These are phyloP conservation scores for Pestalotiopsis sp. DNA, from an alignment of 2,329 filamentous ascomycete species.

Conservation along the genomic window DNA sequence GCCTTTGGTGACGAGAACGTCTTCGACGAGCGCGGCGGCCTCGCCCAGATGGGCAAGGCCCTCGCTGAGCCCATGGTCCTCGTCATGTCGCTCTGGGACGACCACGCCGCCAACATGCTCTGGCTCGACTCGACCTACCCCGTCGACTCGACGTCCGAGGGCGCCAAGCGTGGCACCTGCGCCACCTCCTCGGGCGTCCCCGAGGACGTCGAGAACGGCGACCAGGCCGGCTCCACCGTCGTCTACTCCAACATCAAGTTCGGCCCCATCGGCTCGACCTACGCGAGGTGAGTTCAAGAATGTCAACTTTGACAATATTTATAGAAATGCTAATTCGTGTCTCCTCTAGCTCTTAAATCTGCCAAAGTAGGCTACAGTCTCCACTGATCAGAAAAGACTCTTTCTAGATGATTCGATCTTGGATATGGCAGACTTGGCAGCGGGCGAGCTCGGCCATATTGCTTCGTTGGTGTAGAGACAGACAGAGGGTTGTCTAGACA, in stretches of 20 bases:
- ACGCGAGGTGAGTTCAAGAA: constrained; percentile 12
- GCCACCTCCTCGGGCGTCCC: constrained; percentile 46
- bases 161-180: constrained; percentile 51
- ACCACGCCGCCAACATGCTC: constrained; percentile 38
- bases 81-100: constrained; percentile 63
- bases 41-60: constrained; percentile 53
- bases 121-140: constrained; percentile 67
- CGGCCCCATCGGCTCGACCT: constrained; percentile 50
- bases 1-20: constrained; percentile 53
- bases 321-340: neutral
- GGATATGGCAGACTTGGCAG: too few relatives aligned
- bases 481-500: too few relatives aligned
- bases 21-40: constrained; percentile 55
- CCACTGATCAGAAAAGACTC: too few relatives aligned
- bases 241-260: constrained; percentile 52
- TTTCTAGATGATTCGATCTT: too few relatives aligned
- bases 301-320: neutral
- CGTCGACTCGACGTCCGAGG: constrained; percentile 37
- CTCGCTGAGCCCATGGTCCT: constrained; percentile 61
- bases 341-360: neutral
- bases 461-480: too few relatives aligned
- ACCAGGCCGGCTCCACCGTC: constrained; percentile 39
- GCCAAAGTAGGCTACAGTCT: neutral
- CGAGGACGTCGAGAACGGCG: constrained; percentile 39
- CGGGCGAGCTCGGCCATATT: too few relatives aligned